Conservation (phyloP, 148 eudicot species). For the Tetragonia tetragonoides region DNA sequence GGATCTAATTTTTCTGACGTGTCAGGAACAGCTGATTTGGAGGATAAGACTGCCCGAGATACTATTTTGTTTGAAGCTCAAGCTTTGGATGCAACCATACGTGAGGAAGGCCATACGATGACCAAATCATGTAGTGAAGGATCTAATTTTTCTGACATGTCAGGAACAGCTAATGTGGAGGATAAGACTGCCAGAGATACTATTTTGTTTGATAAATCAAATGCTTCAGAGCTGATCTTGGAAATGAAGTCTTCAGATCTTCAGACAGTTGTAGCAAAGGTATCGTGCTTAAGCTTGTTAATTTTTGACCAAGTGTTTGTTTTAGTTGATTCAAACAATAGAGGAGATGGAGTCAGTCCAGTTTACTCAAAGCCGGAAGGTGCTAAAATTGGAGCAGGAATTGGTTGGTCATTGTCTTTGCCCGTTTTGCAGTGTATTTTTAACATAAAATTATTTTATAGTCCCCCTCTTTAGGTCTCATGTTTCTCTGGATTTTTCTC, state of each 20-base stretch:
- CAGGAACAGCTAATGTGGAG: slow-evolving; percentile 14
- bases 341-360: slow-evolving; percentile 45
- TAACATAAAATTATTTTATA: neutral
- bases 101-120: slow-evolving; percentile 12
- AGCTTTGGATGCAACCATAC: slow-evolving; percentile 1
- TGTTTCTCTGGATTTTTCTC: neutral
- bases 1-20: slow-evolving; percentile 11
- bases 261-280: slow-evolving; percentile 38
- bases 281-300: slow-evolving; percentile 10
- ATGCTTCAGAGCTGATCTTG: slow-evolving; percentile 16
- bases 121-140: slow-evolving; percentile 13
- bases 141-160: slow-evolving; percentile 11
- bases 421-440: neutral
- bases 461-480: neutral
- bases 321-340: slow-evolving; percentile 50
- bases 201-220: slow-evolving; percentile 11
- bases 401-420: slow-evolving; percentile 38
- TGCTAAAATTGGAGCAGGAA: slow-evolving; percentile 47
- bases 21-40: slow-evolving; percentile 12
- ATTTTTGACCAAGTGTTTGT: slow-evolving; percentile 11
- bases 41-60: slow-evolving; percentile 17
- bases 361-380: slow-evolving; percentile 36
- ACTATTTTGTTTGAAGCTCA: slow-evolving; percentile 9
- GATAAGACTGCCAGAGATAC: slow-evolving; percentile 14
- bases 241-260: slow-evolving; percentile 33